Percentiles rank a stretch among this genome's conserved stretches.
These are phyloP conservation scores for Fusarium sp. DNA, from an alignment of 2,329 filamentous ascomycete genomes.

Conservation along the genomic window DNA sequence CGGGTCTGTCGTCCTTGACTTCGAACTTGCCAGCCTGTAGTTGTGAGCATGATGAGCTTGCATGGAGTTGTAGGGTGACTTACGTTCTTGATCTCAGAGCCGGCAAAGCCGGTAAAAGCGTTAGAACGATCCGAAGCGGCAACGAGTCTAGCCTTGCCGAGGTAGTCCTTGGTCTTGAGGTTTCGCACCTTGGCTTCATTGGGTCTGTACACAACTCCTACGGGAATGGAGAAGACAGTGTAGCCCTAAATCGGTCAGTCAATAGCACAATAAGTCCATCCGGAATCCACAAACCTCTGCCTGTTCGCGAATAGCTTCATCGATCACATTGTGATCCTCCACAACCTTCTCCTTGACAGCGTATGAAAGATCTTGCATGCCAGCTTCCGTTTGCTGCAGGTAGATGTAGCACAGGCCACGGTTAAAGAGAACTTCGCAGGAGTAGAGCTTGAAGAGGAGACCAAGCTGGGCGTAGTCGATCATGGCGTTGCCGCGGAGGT, in stretches of 20 bases:
- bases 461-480: slow-evolving; percentile 98
- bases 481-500: slow-evolving; percentile 93
- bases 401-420: slow-evolving; percentile 98
- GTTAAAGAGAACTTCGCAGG: slow-evolving; percentile 98
- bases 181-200: slow-evolving; percentile 99
- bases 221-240: slow-evolving; percentile 97
- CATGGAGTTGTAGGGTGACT: slow-evolving; percentile 42
- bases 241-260: slow-evolving; percentile 76
- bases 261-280: background rate
- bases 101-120: slow-evolving; percentile 85
- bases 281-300: slow-evolving; percentile 75
- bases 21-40: slow-evolving; percentile 62
- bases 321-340: slow-evolving; percentile 96
- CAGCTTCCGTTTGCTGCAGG: slow-evolving; percentile 88
- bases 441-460: slow-evolving; percentile 95
- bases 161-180: slow-evolving; percentile 95
- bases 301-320: slow-evolving; percentile 93
- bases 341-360: slow-evolving; percentile 97
- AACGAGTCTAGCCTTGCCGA: slow-evolving; percentile 94
- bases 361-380: slow-evolving; percentile 90
- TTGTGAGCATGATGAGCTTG: slow-evolving; percentile 23
- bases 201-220: slow-evolving; percentile 93
- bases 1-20: slow-evolving; percentile 81
- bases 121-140: slow-evolving; percentile 86
- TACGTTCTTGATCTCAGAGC: slow-evolving; percentile 81